Conservation (phyloP, 768 basidiomycete genomes). For the Sporobolomyces pararoseus region DNA sequence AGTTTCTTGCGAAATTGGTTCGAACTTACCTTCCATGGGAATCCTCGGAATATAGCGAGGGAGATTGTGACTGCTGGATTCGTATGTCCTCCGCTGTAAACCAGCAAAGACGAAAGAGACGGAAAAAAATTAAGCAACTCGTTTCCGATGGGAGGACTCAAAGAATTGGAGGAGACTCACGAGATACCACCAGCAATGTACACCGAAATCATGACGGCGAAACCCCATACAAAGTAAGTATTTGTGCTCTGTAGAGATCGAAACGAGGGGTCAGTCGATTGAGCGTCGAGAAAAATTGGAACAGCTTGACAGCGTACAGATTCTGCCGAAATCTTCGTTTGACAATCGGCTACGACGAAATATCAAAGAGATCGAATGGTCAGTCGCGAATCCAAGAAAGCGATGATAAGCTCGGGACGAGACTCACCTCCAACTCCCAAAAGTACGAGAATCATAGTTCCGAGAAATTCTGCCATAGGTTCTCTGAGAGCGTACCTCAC, state of each 20-base stretch:
- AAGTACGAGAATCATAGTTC: constrained; percentile 14
- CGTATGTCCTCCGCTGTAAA: constrained; percentile 30
- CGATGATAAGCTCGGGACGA: too few relatives aligned
- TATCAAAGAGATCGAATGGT: neutral
- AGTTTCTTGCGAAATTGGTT: neutral
- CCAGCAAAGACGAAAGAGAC: too few relatives aligned
- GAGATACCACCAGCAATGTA: constrained; percentile 39
- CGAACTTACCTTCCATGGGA: constrained; percentile 36
- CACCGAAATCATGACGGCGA: constrained; percentile 28
- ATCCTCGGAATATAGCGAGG: constrained; percentile 33
- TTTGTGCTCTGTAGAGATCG: constrained; percentile 2
- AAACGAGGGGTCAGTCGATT: too few relatives aligned
- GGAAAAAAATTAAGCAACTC: too few relatives aligned
- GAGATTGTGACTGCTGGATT: constrained; percentile 31
- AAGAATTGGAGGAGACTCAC: too few relatives aligned
- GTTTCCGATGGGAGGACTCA: too few relatives aligned
- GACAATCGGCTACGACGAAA: constrained; percentile 22
- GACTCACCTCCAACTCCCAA: constrained; percentile 32
- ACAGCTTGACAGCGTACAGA: constrained; percentile 1
- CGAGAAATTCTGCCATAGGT: constrained; percentile 39
- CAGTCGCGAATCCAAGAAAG: neutral
- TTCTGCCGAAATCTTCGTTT: constrained; percentile 24
- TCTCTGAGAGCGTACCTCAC: constrained; percentile 30
- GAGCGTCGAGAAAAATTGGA: neutral
- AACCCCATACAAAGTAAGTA: constrained; percentile 28